A percentile compares a stretch with the other conserved stretches of the same genome.
phyloP scores from a whole-genome alignment of 352 stramenopile species.

The Pythium brassicae region DNA sequence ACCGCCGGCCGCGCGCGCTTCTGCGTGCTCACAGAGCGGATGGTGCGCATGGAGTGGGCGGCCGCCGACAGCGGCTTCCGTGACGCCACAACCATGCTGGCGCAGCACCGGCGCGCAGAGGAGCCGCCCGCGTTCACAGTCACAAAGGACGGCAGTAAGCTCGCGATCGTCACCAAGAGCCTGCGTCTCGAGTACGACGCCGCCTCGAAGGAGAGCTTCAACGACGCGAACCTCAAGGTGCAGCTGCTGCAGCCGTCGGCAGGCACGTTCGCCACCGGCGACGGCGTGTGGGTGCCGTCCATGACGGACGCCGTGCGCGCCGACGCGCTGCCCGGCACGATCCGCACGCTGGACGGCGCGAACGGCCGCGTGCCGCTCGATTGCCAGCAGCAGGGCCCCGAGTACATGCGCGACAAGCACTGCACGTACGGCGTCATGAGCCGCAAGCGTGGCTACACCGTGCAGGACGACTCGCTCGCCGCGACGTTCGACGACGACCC shows the following conservation, averaged over 20 bases:
- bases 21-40: constrained; percentile 27
- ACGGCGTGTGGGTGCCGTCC: constrained; percentile 17
- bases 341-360: constrained; percentile 32
- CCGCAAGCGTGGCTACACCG: constrained; percentile 23
- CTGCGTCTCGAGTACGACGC: constrained; percentile 19
- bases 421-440: constrained; percentile 38
- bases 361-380: constrained; percentile 25
- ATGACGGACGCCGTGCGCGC: constrained; percentile 17
- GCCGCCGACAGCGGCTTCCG: constrained; percentile 7
- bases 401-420: constrained; percentile 28
- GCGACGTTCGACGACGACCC: constrained; percentile 19
- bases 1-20: constrained; percentile 24
- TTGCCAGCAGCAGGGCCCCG: constrained; percentile 20
- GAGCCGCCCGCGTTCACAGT: constrained; percentile 15
- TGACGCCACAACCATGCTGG: constrained; percentile 19
- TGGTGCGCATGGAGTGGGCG: constrained; percentile 34
- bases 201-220: constrained; percentile 18
- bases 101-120: constrained; percentile 18
- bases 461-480: constrained; percentile 31
- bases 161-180: constrained; percentile 16
- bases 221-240: constrained; percentile 23
- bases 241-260: not conserved
- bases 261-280: not conserved
- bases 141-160: constrained; percentile 9
- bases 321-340: constrained; percentile 25